These are phyloP conservation scores for Elaeagnus macrophylla DNA, from an alignment of 306 rosid species.

Conservation along the genomic window DNA sequence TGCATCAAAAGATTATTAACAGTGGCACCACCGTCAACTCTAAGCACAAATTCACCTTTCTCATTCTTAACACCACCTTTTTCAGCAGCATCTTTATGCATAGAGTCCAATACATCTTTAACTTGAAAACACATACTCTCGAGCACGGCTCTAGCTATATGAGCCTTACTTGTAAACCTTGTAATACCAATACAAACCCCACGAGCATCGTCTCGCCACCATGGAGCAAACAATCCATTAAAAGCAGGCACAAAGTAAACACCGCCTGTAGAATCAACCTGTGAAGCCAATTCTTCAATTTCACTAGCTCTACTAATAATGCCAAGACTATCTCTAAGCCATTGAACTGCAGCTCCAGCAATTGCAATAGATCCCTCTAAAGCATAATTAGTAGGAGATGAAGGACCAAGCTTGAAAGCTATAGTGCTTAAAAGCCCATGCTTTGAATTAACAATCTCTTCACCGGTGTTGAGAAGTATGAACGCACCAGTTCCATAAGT, in stretches of 20 bases:
- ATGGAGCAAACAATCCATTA: constrained; percentile 85
- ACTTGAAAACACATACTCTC: constrained; percentile 93
- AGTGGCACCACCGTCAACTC: constrained; percentile 92
- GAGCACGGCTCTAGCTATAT: constrained; percentile 82
- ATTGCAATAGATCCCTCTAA: constrained; percentile 92
- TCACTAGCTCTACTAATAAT: constrained; percentile 56
- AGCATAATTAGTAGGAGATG: constrained; percentile 62
- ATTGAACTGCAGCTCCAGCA: constrained; percentile 97
- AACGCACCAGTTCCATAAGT: constrained; percentile 95
- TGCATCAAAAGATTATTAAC: constrained; percentile 77
- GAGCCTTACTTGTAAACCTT: constrained; percentile 70
- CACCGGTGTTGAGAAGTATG: constrained; percentile 77
- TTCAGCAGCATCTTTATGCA: constrained; percentile 59
- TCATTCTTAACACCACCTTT: constrained; percentile 22
- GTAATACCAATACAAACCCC: constrained; percentile 81
- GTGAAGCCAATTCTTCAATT: constrained; percentile 53
- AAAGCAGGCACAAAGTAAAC: constrained; percentile 93
- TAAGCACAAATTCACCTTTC: constrained; percentile 45
- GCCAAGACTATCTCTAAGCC: constrained; percentile 87
- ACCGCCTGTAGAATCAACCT: constrained; percentile 61
- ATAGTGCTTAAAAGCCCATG: constrained; percentile 78
- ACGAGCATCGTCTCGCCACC: constrained; percentile 98
- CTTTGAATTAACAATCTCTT: constrained; percentile 37
- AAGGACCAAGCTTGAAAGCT: constrained; percentile 74
- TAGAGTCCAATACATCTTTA: constrained; percentile 73